Evolutionary conservation across 2,329 filamentous ascomycete species (phyloP), one percentile per base, ranked within the genome.

Genomic region (Didymella glomerata): DNA sequence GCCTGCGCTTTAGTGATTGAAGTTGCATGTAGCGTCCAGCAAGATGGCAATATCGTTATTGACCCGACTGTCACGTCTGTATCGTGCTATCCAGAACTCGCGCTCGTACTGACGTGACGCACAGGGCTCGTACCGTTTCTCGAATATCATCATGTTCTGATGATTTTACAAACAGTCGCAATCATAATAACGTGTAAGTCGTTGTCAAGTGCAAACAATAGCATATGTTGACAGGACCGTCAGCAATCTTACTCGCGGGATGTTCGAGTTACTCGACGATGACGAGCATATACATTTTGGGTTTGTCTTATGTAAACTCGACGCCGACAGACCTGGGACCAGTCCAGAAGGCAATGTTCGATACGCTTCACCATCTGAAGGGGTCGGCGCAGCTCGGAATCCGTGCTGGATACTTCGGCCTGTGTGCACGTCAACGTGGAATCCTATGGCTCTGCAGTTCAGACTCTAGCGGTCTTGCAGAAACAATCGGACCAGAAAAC

Each of bases 231-330:
- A n/a, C n/a, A n/a, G n/a, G n/a, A n/a, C n/a, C n/a, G n/a, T n/a
- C 71, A 97, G 93, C 95, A 69, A 86, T 98, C 64, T 82, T 98
- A 70, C 83, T 99, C 66, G 94, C 95, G 72, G 95, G 95, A 71
- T 99, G 95, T 80, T 98, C 95, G 3, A 97, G 93, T 7, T 97
- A 93, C 36, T 97, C 93, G 47, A 94, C 94, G 54, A 97, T 98
- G 70, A 95, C 95, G 25, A 88, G 89, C 74, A 97, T 99, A 78
- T 99, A 97, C 85, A 88, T 99, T 68, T 91, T 99, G 65, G 96
- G 93, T 14, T 87, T 99, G 71, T 98, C 96, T 85, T 99, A 97
- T 82, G 83, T 96, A 76, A 84, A 86, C 62, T 97, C 97, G 80
- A 87, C 88, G 14, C 91, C 94, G 2, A 83, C 85, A 24, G 93